Evolutionary conservation across 2,329 filamentous ascomycete genomes (phyloP), one percentile per base, ranked within the genome.

Genomic region (Ambrosiella beaveri): DNA sequence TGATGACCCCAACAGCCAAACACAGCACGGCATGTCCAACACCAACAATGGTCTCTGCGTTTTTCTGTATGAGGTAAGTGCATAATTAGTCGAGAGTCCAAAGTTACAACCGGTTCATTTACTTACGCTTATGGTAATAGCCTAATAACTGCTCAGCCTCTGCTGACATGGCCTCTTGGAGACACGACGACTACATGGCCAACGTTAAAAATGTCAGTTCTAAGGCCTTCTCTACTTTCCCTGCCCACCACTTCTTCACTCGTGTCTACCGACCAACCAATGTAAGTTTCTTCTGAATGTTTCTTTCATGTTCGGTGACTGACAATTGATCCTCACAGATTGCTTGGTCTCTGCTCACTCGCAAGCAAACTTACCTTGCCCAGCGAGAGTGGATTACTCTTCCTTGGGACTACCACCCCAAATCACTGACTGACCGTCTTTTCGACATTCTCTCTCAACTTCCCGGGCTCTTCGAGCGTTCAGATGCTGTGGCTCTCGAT

Each of bases 171-270:
- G 62, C 68, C 3, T 65, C 68, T 5, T 74, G 71, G 71, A 69
- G 69, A 61, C 65, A 69, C 1, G 63, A 69, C 1, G 64, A 68
- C 13, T 66, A 71, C 40, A 63, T 64, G 56, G 69, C 70, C 59
- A 61, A 62, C 8, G 66, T 78, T 54, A 69, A 69, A 52, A 69
- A 68, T 27, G 65, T 69, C 15, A 76, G 77, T 0, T 74, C 78
- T 0, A 66, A 67, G 2, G 65, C 68, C 47, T 80, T 78, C 61
- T 69, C 69, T 41, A 66, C 66, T 0, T 81, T 81, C 57, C 78
- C 78, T 1, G 70, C 74, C 9, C 78, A 81, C 59, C 77, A 81
- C 63, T 80, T 78, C 64, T 81, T 80, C 58, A 72, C 73, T 27
- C 71, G 77, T 9, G 71, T 80, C 4, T 80, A 76, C 62, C 73